Evolutionary conservation across 2,329 filamentous ascomycete genomes (phyloP).

Genomic region (Beauveria rudraprayagi): DNA sequence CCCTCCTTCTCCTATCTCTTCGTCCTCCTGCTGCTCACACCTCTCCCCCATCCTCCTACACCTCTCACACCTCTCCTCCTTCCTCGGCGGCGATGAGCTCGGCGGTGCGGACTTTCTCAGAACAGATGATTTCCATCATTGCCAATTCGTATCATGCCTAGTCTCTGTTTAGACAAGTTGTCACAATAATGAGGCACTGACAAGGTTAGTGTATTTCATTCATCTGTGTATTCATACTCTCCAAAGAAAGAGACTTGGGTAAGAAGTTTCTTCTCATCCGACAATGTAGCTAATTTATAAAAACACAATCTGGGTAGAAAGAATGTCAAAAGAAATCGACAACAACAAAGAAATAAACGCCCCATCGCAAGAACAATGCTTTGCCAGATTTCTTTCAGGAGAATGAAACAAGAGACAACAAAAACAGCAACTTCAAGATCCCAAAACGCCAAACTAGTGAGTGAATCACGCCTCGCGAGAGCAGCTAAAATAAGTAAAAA

Average conservation of each 20-base stretch:
- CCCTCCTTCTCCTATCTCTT: background rate
- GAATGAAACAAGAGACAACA: background rate
- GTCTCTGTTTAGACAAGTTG: background rate
- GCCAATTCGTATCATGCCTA: background rate
- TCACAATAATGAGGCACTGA: background rate
- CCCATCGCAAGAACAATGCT: background rate
- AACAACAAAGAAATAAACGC: background rate
- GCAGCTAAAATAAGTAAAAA: background rate
- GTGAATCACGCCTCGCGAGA: background rate
- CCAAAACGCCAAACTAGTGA: slow-evolving; percentile 2
- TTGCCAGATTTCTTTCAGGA: background rate
- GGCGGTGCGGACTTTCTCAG: background rate
- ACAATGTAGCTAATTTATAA: background rate
- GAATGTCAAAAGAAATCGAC: background rate
- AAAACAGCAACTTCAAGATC: background rate
- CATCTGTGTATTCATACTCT: background rate
- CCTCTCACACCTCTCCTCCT: background rate
- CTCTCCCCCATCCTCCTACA: background rate
- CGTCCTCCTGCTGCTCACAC: background rate
- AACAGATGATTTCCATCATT: too few relatives aligned
- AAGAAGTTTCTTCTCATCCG: background rate
- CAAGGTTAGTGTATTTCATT: background rate
- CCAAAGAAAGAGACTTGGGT: background rate
- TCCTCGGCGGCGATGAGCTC: background rate
- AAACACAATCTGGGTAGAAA: background rate